A percentile compares a stretch with the other conserved stretches of the same genome.
These are phyloP conservation scores for Ustilago loliicola DNA, from an alignment of 1,284 basidiomycete genomes.

Conservation along the genomic window DNA sequence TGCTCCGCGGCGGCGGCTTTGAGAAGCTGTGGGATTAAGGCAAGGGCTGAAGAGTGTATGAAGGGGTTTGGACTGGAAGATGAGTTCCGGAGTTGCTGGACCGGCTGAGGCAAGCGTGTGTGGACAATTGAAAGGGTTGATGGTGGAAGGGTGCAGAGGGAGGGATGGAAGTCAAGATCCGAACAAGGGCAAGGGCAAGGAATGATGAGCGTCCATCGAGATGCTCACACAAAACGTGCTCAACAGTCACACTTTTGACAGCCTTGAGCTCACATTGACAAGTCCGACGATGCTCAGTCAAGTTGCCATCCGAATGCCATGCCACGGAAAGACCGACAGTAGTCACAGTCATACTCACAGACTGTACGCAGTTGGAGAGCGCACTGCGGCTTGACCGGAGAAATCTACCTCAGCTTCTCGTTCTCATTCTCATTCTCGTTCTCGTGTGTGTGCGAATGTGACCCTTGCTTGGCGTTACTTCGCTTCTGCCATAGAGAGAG, in stretches of 20 bases:
- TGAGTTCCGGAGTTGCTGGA: conserved; percentile 9
- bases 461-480: conserved; percentile 3
- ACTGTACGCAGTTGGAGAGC: neutral
- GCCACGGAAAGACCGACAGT: neutral
- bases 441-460: too few species aligned
- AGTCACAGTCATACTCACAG: neutral
- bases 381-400: neutral
- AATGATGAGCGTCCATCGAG: too few species aligned
- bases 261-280: neutral
- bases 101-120: neutral
- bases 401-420: conserved; percentile 3
- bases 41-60: neutral
- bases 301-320: neutral
- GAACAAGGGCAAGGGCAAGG: conserved; percentile 1
- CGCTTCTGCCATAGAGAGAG: neutral
- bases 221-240: neutral
- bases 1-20: conserved; percentile 3
- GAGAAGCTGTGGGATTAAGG: neutral
- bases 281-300: conserved; percentile 1
- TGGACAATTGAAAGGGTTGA: neutral
- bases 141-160: conserved; percentile 15
- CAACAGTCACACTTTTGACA: neutral
- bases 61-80: conserved; percentile 1
- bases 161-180: conserved; percentile 17
- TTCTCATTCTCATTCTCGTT: too few species aligned